phyloP scores from a whole-genome alignment of 2,329 filamentous ascomycete genomes.

The Talaromyces sp. region DNA sequence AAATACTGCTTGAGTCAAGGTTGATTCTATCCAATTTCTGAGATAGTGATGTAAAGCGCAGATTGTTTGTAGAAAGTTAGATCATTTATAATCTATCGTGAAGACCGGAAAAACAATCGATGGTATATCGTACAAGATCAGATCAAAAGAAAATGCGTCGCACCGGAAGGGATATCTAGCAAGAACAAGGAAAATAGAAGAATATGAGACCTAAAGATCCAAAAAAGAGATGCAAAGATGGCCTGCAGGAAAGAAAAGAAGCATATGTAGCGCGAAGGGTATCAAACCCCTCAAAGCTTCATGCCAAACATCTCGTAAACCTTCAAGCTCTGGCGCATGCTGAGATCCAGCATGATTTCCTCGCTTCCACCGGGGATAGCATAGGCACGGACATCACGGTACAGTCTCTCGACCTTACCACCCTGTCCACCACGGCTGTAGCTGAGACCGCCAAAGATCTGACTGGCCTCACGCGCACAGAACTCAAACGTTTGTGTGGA shows the following conservation, averaged over 20 bases:
- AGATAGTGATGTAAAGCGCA: no score
- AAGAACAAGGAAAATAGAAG: slow-evolving; percentile 6
- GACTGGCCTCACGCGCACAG: slow-evolving; percentile 91
- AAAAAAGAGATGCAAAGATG: background rate
- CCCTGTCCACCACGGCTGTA: slow-evolving; percentile 94
- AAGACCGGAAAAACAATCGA: background rate
- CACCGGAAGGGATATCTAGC: slow-evolving; percentile 25
- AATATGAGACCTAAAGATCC: slow-evolving; percentile 7
- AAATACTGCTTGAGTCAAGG: no score
- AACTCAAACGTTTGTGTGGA: slow-evolving; percentile 94
- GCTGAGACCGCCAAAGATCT: slow-evolving; percentile 94
- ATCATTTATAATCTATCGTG: background rate
- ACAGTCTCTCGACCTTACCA: slow-evolving; percentile 90
- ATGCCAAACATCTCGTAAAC: slow-evolving; percentile 91
- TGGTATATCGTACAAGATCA: slow-evolving; percentile 19
- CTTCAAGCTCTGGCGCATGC: slow-evolving; percentile 84
- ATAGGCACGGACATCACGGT: slow-evolving; percentile 93
- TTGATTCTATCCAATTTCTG: no score
- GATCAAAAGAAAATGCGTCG: slow-evolving; percentile 16
- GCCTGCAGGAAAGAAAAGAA: background rate
- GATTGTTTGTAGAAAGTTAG: no score
- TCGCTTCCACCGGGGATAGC: slow-evolving; percentile 94
- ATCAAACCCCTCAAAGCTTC: slow-evolving; percentile 71
- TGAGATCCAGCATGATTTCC: slow-evolving; percentile 98
- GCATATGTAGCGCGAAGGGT: background rate